Percentiles rank a stretch among this genome's conserved stretches.
These are phyloP conservation scores for Cucurbita pepo DNA, from an alignment of 306 rosid genomes.

Conservation along the genomic window DNA sequence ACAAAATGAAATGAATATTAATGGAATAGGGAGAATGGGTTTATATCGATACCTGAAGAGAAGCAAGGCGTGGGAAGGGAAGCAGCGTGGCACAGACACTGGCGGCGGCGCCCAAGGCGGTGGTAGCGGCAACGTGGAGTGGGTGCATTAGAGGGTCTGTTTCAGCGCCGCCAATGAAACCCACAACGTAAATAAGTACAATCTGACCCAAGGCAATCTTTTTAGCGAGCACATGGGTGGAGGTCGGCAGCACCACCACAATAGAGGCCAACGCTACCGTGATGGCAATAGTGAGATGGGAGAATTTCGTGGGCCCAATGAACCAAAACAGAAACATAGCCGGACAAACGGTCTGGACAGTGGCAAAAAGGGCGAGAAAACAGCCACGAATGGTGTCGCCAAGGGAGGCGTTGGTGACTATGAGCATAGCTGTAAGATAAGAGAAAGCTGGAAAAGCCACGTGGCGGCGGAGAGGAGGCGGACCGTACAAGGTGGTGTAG, in stretches of 20 bases:
- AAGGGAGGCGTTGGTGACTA: slow-evolving; percentile 32
- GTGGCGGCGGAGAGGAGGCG: slow-evolving; percentile 19
- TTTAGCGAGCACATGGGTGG: slow-evolving; percentile 34
- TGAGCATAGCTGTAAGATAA: slow-evolving; percentile 40
- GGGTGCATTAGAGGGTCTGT: slow-evolving; percentile 44
- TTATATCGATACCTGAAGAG: slow-evolving; percentile 12
- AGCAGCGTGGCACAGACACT: slow-evolving; percentile 44
- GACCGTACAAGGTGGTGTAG: slow-evolving; percentile 32
- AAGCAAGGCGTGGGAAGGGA: slow-evolving; percentile 59
- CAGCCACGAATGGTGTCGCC: slow-evolving; percentile 41
- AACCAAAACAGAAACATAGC: slow-evolving; percentile 39
- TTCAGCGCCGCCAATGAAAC: slow-evolving; percentile 19
- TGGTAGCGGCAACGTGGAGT: slow-evolving; percentile 39
- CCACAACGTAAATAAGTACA: slow-evolving; percentile 40
- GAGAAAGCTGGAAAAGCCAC: slow-evolving; percentile 56
- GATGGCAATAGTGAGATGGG: slow-evolving; percentile 18
- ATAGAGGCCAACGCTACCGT: slow-evolving; percentile 39
- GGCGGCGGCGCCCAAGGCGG: slow-evolving; percentile 41
- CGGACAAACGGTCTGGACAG: slow-evolving; percentile 31
- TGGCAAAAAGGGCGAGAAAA: slow-evolving; percentile 39
- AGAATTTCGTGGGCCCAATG: slow-evolving; percentile 24
- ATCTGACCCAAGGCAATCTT: slow-evolving; percentile 52
- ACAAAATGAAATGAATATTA: no score
- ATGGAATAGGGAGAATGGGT: no score
- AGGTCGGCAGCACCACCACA: slow-evolving; percentile 39